A percentile compares a stretch with the other conserved stretches of the same genome.
These are phyloP conservation scores for Auriscalpium orientale DNA, from an alignment of 768 basidiomycete genomes.

Conservation along the genomic window DNA sequence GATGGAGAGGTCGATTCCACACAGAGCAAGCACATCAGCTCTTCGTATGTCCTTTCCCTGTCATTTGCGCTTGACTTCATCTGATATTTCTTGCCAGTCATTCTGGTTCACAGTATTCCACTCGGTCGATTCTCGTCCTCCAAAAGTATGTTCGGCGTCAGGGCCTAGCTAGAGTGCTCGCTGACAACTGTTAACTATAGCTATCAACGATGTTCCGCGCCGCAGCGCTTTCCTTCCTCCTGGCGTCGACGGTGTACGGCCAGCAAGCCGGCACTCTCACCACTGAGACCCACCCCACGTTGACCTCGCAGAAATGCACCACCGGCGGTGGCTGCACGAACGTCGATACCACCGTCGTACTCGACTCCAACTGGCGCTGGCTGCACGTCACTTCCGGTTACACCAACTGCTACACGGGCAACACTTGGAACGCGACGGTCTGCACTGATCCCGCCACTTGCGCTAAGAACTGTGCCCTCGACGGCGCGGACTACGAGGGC, in stretches of 20 bases:
- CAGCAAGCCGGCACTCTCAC: conserved; percentile 44
- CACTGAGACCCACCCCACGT: conserved; percentile 42
- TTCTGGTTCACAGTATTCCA: too few species aligned
- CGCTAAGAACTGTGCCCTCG: conserved; percentile 28
- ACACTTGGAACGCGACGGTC: conserved; percentile 43
- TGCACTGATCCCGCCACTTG: conserved; percentile 45
- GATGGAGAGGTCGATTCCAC: too few species aligned
- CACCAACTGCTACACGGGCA: conserved; percentile 46
- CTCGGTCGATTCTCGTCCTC: too few species aligned
- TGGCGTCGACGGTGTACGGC: conserved; percentile 34
- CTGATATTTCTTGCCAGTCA: too few species aligned
- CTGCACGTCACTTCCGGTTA: conserved; percentile 27
- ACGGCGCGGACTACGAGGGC: conserved; percentile 28
- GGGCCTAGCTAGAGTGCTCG: too few species aligned
- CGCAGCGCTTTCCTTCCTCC: conserved; percentile 21
- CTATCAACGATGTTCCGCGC: conserved; percentile 21
- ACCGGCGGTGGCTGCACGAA: conserved; percentile 34
- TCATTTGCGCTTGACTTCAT: too few species aligned
- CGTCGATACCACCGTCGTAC: conserved; percentile 28
- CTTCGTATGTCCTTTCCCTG: too few species aligned
- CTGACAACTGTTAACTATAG: not conserved
- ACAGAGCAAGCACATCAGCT: too few species aligned
- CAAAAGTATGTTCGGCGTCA: too few species aligned
- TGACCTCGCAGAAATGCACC: conserved; percentile 42
- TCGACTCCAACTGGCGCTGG: conserved; percentile 48